Evolutionary conservation across 2,329 filamentous ascomycete species (phyloP).

Genomic region (Aureobasidium sp.): DNA sequence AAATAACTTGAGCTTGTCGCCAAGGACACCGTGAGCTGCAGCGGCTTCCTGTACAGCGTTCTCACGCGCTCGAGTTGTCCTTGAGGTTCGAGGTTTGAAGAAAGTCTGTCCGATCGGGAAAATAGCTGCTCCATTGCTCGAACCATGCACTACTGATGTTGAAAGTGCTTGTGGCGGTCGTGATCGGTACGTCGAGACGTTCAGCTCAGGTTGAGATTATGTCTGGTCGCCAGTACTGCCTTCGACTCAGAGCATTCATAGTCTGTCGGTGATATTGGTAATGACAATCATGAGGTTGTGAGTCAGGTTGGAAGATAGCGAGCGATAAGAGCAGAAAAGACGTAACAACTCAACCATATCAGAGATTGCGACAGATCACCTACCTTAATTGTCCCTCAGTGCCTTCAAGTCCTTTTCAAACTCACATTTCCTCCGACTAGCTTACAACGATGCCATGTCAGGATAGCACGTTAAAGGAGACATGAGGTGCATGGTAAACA

Average conservation of each 20-base stretch:
- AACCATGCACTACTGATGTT: slow-evolving; percentile 9
- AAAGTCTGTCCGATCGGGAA: neutral
- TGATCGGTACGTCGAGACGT: too few species aligned
- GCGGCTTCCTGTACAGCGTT: neutral
- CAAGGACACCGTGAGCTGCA: neutral
- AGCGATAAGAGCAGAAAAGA: too few species aligned
- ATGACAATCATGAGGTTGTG: slow-evolving; percentile 1
- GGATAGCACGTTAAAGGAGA: neutral
- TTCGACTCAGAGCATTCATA: neutral
- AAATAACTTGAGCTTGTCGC: slow-evolving; percentile 12
- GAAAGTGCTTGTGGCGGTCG: neutral
- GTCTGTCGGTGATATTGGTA: neutral
- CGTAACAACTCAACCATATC: too few species aligned
- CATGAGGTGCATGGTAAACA: neutral
- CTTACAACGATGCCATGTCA: neutral
- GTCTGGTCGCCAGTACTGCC: slow-evolving; percentile 1
- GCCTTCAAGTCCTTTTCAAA: neutral
- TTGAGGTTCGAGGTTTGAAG: neutral
- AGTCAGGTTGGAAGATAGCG: neutral
- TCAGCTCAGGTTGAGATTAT: neutral
- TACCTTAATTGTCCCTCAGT: neutral
- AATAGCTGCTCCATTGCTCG: neutral
- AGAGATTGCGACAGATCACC: neutral
- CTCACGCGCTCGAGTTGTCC: neutral
- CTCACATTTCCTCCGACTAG: neutral